phyloP scores from a whole-genome alignment of 2,329 filamentous ascomycete species.

The Diplodia intermedia region DNA sequence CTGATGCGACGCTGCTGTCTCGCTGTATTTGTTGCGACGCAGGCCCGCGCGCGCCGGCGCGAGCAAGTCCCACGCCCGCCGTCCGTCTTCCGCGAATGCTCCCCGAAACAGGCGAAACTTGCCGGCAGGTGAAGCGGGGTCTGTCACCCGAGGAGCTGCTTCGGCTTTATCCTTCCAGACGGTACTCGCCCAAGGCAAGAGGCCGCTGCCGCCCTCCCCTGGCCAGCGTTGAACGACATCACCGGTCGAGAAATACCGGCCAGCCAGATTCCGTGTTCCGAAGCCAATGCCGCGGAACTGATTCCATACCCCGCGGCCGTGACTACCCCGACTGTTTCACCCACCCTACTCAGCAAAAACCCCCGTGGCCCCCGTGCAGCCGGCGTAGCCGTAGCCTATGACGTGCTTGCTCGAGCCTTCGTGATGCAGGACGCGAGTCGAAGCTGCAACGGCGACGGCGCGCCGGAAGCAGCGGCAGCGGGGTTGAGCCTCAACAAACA shows the following conservation, averaged over 20 bases:
- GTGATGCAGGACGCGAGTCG: not conserved
- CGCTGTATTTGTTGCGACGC: not conserved
- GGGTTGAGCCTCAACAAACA: not conserved
- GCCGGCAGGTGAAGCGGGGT: conserved; percentile 23
- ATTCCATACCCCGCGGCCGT: conserved; percentile 3
- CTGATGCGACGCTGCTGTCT: not conserved
- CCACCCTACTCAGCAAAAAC: not conserved
- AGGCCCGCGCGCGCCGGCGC: not conserved
- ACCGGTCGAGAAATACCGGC: not conserved
- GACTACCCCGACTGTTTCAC: not conserved
- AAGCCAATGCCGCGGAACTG: not conserved
- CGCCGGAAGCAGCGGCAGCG: not conserved
- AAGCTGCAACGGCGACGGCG: not conserved
- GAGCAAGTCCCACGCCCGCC: not conserved
- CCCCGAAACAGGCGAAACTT: conserved; percentile 27
- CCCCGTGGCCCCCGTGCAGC: not conserved
- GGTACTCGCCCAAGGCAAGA: conserved; percentile 18
- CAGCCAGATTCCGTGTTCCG: conserved; percentile 1
- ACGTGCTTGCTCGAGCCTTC: not conserved
- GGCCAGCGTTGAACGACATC: not conserved
- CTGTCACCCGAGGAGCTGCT: conserved; percentile 18
- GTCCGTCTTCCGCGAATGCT: conserved; percentile 2
- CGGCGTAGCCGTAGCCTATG: not conserved
- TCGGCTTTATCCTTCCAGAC: conserved; percentile 17
- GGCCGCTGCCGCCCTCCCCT: not conserved